Percentiles rank a stretch among this genome's conserved stretches.
Conservation (phyloP, 129 eudicot species). For the Centrapalus pauciflorus region DNA sequence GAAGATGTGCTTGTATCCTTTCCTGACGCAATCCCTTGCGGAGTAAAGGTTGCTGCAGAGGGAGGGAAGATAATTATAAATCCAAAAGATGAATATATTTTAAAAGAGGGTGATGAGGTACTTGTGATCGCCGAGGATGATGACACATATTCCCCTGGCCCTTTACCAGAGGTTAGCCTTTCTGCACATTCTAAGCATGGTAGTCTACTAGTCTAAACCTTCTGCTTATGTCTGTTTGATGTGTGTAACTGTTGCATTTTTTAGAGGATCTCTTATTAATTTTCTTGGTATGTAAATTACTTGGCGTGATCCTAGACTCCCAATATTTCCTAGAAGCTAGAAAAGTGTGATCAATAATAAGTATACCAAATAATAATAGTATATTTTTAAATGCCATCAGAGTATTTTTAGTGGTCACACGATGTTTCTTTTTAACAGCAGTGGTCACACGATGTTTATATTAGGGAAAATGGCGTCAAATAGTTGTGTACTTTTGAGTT, state of each 20-base stretch:
- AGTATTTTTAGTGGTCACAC: neutral
- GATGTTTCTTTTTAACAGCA: too few relatives aligned
- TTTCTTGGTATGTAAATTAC: neutral
- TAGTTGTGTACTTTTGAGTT: too few relatives aligned
- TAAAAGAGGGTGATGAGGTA: conserved; percentile 83
- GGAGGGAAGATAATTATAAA: conserved; percentile 84
- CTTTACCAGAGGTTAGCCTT: conserved; percentile 67
- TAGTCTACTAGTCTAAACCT: neutral
- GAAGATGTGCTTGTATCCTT: conserved; percentile 76
- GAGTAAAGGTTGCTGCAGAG: conserved; percentile 76
- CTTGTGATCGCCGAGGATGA: conserved; percentile 99
- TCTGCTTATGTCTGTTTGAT: neutral
- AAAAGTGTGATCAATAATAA: too few relatives aligned
- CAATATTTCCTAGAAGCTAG: too few relatives aligned
- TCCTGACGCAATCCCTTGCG: conserved; percentile 97
- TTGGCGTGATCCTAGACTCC: neutral
- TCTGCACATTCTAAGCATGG: conserved; percentile 12
- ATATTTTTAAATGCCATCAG: too few relatives aligned
- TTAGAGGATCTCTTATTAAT: neutral
- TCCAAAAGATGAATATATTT: conserved; percentile 77
- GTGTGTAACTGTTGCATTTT: neutral
- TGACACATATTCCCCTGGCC: conserved; percentile 93
- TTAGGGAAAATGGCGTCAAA: too few relatives aligned
- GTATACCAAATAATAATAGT: too few relatives aligned
- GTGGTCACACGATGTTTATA: too few relatives aligned